Evolutionary conservation across 352 stramenopile species (phyloP), one percentile per base, ranked within the genome.

Genomic region (Pilasporangium apinafurcum): DNA sequence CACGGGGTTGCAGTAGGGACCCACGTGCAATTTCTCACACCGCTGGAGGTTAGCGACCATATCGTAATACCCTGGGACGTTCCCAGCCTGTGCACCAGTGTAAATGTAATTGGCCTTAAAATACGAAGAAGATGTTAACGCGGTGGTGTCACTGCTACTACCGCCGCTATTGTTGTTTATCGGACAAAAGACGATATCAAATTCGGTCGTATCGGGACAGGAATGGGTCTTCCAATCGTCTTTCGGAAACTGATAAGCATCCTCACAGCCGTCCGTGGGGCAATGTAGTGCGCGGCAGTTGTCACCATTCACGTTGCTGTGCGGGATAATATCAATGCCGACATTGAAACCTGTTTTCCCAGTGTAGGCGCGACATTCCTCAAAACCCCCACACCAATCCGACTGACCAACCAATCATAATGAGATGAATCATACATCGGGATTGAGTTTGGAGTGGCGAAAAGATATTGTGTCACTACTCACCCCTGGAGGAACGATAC

Each of bases 261-360:
- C 50, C 2, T 14, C 7, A 29, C 62, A 72, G 17, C 40, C 24
- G 10, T 59, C 39, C 0, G 39, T 8, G 21, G 64, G 51, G 32
- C 62, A 72, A 22, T 54, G 39, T 20, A 78, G 24, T 22, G 49
- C 32, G n/a, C 48, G 53, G 51, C 66, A 78, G 44, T 65, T 50
- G 50, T 33, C 36, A 20, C 45, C 51, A 34, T 62, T 44, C 25
- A 17, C 25, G n/a, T 55, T 64, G 12, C 12, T 48, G 40, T 49
- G 29, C 2, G 65, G 66, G 1, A 59, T 36, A 36, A 78, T 66
- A 8, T 42, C 39, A 7, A 78, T 22, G 0, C 54, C 48, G 13
- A 68, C 51, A 48, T 78, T 78, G 53, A 72, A 78, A 42, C 66
- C 66, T n/a, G 33, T 53, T 21, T 47, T 44, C 16, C 53, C 48